phyloP scores from a whole-genome alignment of 2,329 filamentous ascomycete genomes.

The Akanthomyces uredinophilus region DNA sequence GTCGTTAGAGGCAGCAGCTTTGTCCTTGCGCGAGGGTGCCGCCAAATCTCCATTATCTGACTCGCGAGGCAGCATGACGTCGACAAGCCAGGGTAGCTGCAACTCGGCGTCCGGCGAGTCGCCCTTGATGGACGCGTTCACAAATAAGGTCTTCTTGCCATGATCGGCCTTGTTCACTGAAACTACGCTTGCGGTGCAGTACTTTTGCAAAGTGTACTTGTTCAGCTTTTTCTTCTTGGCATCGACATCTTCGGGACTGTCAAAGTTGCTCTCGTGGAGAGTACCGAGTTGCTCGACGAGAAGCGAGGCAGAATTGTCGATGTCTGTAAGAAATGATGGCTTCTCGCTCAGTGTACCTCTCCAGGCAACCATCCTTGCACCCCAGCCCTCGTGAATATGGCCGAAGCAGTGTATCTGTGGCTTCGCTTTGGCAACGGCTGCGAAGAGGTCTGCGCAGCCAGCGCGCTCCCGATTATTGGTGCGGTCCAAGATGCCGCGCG shows the following conservation, averaged over 20 bases:
- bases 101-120: slow-evolving; percentile 52
- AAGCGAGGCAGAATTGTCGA: slow-evolving; percentile 39
- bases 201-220: neutral
- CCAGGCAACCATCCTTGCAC: slow-evolving; percentile 44
- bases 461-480: slow-evolving; percentile 23
- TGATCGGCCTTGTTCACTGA: neutral
- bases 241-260: neutral
- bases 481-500: slow-evolving; percentile 37
- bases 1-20: no score
- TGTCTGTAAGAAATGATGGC: slow-evolving; percentile 42
- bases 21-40: no score
- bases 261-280: neutral
- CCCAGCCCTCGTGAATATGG: slow-evolving; percentile 31
- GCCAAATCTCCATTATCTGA: no score
- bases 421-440: slow-evolving; percentile 23
- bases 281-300: slow-evolving; percentile 23
- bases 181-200: neutral
- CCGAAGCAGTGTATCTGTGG: slow-evolving; percentile 35
- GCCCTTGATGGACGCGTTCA: slow-evolving; percentile 48
- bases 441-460: slow-evolving; percentile 29
- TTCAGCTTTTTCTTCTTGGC: neutral
- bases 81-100: slow-evolving; percentile 33
- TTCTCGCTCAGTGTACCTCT: slow-evolving; percentile 20
- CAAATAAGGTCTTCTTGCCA: slow-evolving; percentile 44
- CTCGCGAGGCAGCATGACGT: neutral